Percentiles rank a stretch among this genome's conserved stretches.
Conservation (phyloP, 345 rosid species). For the rapeseed (Brassica napus) region DNA sequence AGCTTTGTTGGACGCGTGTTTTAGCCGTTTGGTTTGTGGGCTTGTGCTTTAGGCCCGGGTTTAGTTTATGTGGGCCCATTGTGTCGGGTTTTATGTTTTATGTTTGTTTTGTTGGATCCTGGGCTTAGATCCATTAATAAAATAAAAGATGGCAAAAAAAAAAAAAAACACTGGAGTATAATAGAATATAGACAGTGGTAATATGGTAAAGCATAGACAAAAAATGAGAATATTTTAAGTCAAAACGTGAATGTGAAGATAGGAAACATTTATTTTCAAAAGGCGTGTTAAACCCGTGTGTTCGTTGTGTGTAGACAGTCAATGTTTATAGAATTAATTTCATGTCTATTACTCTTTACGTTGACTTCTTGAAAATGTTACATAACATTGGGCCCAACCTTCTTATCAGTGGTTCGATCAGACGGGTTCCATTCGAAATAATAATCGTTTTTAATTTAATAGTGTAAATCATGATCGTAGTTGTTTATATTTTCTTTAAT, state of each 20-base stretch:
- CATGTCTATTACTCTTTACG: not conserved
- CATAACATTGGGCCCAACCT: slow-evolving; percentile 1
- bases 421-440: slow-evolving; percentile 7
- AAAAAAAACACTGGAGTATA: not conserved
- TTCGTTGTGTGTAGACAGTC: slow-evolving; percentile 6
- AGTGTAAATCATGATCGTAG: slow-evolving; percentile 10
- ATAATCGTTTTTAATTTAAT: not conserved
- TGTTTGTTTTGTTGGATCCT: no score
- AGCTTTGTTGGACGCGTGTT: no score
- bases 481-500: not conserved
- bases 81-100: no score
- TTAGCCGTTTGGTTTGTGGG: no score
- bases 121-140: no score
- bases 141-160: no score
- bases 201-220: not conserved
- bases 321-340: slow-evolving; percentile 13
- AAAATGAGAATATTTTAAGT: not conserved
- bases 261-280: slow-evolving; percentile 2
- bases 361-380: slow-evolving; percentile 9
- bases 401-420: not conserved
- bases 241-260: not conserved
- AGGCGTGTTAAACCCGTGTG: slow-evolving; percentile 25
- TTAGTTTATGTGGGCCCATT: no score
- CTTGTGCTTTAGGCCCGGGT: no score
- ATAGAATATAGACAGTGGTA: not conserved